These are phyloP conservation scores for Thamnidium elegans DNA, from an alignment of 192 early-diverging fungal genomes.

Conservation along the genomic window DNA sequence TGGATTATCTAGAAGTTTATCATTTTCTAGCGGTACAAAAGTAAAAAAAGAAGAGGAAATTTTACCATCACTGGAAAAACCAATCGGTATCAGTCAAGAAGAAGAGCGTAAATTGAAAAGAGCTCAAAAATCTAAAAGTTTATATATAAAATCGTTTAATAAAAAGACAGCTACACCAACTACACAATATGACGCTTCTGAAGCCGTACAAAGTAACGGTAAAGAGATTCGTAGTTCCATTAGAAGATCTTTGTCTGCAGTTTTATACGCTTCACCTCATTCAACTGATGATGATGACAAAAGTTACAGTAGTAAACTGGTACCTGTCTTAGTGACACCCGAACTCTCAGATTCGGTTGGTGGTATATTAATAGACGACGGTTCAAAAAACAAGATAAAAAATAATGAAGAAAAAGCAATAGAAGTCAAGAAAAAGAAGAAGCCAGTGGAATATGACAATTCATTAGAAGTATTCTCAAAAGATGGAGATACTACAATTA, in stretches of 20 bases:
- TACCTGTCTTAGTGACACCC: constrained; percentile 25
- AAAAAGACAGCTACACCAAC: background rate
- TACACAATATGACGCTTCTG: constrained; percentile 6
- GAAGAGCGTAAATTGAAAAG: background rate
- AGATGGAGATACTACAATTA: constrained; percentile 8
- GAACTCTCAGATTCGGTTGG: constrained; percentile 17
- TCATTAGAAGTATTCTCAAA: background rate
- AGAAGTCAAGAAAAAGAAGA: constrained; percentile 3
- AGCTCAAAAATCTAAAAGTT: constrained; percentile 17
- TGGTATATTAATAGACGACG: background rate
- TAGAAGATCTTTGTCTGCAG: constrained; percentile 23
- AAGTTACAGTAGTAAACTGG: constrained; percentile 7
- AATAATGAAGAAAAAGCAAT: background rate
- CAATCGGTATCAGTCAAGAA: background rate
- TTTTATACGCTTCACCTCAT: constrained; percentile 26
- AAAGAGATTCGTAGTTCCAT: constrained; percentile 20
- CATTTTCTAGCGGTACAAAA: background rate
- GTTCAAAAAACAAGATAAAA: background rate
- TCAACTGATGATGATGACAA: background rate
- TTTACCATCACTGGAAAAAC: background rate
- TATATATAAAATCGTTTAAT: constrained; percentile 21
- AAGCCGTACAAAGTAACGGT: constrained; percentile 13
- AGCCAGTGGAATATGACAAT: constrained; percentile 27
- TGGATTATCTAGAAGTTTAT: constrained; percentile 1
- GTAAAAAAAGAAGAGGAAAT: background rate